phyloP scores from a whole-genome alignment of 2,329 filamentous ascomycete species.

The Allantophomopsis lycopodina region DNA sequence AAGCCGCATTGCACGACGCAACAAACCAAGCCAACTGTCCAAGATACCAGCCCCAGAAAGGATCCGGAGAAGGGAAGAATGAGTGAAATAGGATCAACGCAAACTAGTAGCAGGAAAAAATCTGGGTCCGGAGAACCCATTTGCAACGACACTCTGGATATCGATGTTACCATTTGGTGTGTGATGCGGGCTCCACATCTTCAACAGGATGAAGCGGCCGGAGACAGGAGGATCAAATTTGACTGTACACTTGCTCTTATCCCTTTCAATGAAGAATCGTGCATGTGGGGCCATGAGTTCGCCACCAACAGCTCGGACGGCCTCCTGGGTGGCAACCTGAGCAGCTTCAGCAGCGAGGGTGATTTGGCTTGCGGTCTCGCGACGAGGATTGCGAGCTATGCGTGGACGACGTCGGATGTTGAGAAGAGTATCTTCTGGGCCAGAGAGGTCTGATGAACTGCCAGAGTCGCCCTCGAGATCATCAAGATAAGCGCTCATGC shows the following conservation, averaged over 20 bases:
- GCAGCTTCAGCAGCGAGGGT: conserved; percentile 15
- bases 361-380: conserved; percentile 17
- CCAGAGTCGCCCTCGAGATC: conserved; percentile 32
- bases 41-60: too few relatives aligned
- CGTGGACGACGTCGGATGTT: conserved; percentile 1
- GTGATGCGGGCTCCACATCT: conserved; percentile 72
- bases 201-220: conserved; percentile 72
- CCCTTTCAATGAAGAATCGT: conserved; percentile 69
- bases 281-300: conserved; percentile 60
- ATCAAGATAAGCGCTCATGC: conserved; percentile 34
- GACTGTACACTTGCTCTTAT: conserved; percentile 76
- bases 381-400: conserved; percentile 7
- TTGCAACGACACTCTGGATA: conserved; percentile 72
- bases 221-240: conserved; percentile 74
- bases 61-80: too few relatives aligned
- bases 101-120: conserved; percentile 47
- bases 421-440: conserved; percentile 8
- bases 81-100: not conserved
- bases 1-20: too few relatives aligned
- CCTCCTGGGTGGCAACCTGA: conserved; percentile 40
- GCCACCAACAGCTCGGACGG: conserved; percentile 39
- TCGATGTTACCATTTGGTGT: conserved; percentile 63
- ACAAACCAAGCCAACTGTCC: too few relatives aligned
- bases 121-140: conserved; percentile 74
- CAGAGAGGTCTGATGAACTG: conserved; percentile 9